phyloP scores from a whole-genome alignment of 768 basidiomycete species.

The Tubosaeta sp. region DNA sequence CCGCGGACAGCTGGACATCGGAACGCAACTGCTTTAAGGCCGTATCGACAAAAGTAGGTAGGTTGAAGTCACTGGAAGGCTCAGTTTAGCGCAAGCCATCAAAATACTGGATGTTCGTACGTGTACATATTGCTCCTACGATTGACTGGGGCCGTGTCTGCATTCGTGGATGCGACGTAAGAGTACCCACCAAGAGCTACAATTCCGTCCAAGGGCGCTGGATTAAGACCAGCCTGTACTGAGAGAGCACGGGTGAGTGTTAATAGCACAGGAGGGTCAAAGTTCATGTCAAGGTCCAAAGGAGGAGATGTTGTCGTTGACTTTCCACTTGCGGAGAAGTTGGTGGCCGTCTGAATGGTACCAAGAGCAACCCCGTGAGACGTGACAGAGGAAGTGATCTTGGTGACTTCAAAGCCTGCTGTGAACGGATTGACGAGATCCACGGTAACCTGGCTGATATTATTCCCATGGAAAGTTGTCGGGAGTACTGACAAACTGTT shows the following conservation, averaged over 20 bases:
- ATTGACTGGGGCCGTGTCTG: conserved; percentile 30
- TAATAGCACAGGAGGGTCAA: conserved; percentile 64
- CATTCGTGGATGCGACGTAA: conserved; percentile 39
- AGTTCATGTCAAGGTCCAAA: conserved; percentile 61
- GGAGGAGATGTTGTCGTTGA: conserved; percentile 52
- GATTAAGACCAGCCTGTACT: conserved; percentile 56
- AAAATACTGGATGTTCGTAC: conserved; percentile 28
- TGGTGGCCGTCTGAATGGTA: conserved; percentile 48
- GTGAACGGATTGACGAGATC: conserved; percentile 66
- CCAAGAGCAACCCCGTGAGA: conserved; percentile 61
- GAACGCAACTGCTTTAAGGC: conserved; percentile 64
- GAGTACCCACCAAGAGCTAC: conserved; percentile 63
- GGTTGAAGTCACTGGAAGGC: conserved; percentile 49
- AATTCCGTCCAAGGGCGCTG: conserved; percentile 61
- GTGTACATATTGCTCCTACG: conserved; percentile 50
- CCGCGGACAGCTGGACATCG: conserved; percentile 53
- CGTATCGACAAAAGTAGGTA: conserved; percentile 56
- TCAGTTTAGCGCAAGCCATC: not conserved
- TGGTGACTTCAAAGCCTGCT: conserved; percentile 51
- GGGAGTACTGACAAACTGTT: conserved; percentile 43
- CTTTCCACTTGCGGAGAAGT: conserved; percentile 52
- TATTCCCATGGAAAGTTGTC: conserved; percentile 58
- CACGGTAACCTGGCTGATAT: conserved; percentile 63
- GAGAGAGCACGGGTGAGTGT: conserved; percentile 66
- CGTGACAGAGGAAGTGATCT: conserved; percentile 55